Base-by-base conservation (phyloP, 108 stramenopile species). In the Skeletonema potamos region DNA sequence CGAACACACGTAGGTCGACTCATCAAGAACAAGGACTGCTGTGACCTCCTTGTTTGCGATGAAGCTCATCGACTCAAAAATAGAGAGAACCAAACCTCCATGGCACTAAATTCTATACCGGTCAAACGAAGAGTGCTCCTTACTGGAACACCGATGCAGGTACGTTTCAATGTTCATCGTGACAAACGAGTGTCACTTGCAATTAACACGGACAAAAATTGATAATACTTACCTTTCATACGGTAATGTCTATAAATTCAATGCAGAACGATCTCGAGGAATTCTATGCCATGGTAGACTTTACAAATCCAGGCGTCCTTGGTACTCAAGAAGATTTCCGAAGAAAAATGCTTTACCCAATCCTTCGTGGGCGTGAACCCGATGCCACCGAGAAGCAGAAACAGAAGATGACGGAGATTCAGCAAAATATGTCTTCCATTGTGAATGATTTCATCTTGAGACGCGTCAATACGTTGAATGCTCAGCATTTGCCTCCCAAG, bases 21-120 rank as follows among this genome's bases (percentile, higher is more conserved):
- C 51, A 85, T 74, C 80, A 93, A 91, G 51, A 79, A 79, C 73
- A 73, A 66, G 61, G 90, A 83, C 61, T 91, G 90, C 62, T 97
- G 97, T 70, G 98, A 99, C 74, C 68, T 99, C 18, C 74, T 99
- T 7, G 95, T 99, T 18, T 98, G 97, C 68, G 97, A 98, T 77
- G 97, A 99, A 81, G 99, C 97, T 9, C 98, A 98, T 84, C 93
- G 97, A 13, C 93, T 99, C 48, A 99, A 99, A 72, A 99, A 99
- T 90, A 85, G 89, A 20, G 97, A 98, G 33, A 97, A 96, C 58
- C 96, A 95, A 67, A 98, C 97, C 1, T 72, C 86, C 56, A 86
- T 87, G 72, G 96, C 97, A 0, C 84, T 98, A 64, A 82, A 86
- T 61, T 85, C 84, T 24, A 56, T 99, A 15, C 89, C 94, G 5